These are phyloP conservation scores for Claviceps fusiformis DNA, from an alignment of 2,329 filamentous ascomycete species.

Conservation along the genomic window DNA sequence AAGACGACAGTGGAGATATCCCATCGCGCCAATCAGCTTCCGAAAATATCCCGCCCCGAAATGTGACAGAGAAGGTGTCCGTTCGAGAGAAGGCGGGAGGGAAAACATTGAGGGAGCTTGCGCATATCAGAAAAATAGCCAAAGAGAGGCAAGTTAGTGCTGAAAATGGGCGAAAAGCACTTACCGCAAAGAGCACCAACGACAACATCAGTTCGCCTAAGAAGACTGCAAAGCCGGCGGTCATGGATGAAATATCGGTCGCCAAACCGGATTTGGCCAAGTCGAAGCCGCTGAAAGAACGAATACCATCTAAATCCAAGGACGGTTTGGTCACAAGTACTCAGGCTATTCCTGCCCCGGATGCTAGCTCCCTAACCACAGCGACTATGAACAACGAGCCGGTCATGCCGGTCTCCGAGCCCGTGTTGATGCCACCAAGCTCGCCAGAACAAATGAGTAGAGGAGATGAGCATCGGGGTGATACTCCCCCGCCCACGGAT, in stretches of 20 bases:
- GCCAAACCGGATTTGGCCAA: constrained; percentile 24
- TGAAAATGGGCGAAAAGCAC: constrained; percentile 29
- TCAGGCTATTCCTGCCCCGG: constrained; percentile 9
- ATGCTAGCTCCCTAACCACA: constrained; percentile 9
- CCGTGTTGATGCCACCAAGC: constrained; percentile 29
- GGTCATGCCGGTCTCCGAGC: constrained; percentile 21
- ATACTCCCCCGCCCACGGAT: constrained; percentile 47
- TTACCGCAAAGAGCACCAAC: constrained; percentile 46
- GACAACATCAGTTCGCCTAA: constrained; percentile 45
- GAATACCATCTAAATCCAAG: constrained; percentile 16
- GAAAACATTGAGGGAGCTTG: constrained; percentile 33
- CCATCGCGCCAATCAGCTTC: constrained; percentile 13
- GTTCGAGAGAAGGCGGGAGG: constrained; percentile 23
- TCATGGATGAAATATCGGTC: constrained; percentile 23
- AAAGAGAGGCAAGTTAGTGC: constrained; percentile 18
- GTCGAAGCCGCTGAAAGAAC: constrained; percentile 14
- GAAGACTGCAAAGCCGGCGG: constrained; percentile 27
- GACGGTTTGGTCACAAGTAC: constrained; percentile 10
- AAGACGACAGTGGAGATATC: constrained; percentile 30
- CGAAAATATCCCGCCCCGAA: constrained; percentile 13
- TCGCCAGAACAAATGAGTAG: constrained; percentile 33
- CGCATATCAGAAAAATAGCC: constrained; percentile 27
- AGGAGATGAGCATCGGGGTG: constrained; percentile 24
- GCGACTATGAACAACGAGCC: constrained; percentile 10
- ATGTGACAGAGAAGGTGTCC: constrained; percentile 13